Evolutionary conservation across 2,329 filamentous ascomycete genomes (phyloP).

Genomic region (Fusarium sp.): DNA sequence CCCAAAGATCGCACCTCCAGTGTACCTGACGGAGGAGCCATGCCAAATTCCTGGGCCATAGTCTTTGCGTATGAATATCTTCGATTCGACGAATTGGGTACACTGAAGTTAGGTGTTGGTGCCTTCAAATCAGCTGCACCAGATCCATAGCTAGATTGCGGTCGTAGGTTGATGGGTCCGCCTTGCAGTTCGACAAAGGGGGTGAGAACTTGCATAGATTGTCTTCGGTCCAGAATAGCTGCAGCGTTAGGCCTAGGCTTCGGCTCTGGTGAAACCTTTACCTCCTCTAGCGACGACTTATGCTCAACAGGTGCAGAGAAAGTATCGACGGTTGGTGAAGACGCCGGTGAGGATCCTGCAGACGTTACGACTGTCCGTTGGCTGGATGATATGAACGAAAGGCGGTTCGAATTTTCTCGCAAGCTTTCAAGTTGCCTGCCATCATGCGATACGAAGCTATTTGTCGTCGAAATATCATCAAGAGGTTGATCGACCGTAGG

Average conservation of each 20-base stretch:
- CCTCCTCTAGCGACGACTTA: conserved; percentile 36
- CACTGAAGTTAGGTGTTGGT: conserved; percentile 64
- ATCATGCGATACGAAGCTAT: conserved; percentile 69
- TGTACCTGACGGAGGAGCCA: conserved; percentile 24
- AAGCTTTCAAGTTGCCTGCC: conserved; percentile 68
- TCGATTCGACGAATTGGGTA: conserved; percentile 59
- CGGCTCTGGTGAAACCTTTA: conserved; percentile 48
- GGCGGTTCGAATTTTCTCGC: conserved; percentile 66
- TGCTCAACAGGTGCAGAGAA: conserved; percentile 52
- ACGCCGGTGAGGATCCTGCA: conserved; percentile 63
- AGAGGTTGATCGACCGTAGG: conserved; percentile 55
- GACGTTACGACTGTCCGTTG: conserved; percentile 71
- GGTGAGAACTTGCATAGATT: conserved; percentile 62
- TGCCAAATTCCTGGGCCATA: conserved; percentile 35
- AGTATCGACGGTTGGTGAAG: conserved; percentile 66
- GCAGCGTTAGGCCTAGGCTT: conserved; percentile 64
- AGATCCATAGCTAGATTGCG: conserved; percentile 38
- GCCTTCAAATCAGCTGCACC: conserved; percentile 21
- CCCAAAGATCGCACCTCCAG: conserved; percentile 32
- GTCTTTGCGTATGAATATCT: conserved; percentile 58
- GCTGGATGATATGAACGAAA: conserved; percentile 70
- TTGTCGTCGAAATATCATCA: conserved; percentile 68
- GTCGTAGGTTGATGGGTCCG: conserved; percentile 42
- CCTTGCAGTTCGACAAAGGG: conserved; percentile 56
- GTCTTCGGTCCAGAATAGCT: conserved; percentile 62